Base-by-base conservation (phyloP, 352 stramenopile species). In the Pythium biforme region DNA sequence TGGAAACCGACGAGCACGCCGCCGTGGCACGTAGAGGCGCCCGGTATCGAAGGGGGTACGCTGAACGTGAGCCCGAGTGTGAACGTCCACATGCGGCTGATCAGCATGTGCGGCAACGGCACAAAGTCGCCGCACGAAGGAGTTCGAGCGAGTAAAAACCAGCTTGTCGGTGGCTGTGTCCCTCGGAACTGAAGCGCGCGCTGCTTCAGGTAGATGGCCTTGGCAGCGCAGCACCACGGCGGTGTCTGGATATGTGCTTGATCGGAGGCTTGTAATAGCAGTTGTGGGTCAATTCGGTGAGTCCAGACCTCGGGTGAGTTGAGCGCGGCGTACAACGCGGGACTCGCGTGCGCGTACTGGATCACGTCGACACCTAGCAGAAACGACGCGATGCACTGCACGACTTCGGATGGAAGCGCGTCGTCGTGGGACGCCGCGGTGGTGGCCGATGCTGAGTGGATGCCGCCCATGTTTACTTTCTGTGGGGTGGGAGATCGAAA, bases 311-410 rank as follows among this genome's bases (percentile, higher is more conserved):
- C 25, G 8, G 19, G 29, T 4, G 1, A 14, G 1, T 55, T 43
- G 10, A 55, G 31, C 4, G 29, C 29, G 11, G 29, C 49, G n/a
- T 23, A 27, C 8, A 17, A 26, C 20, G 49, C n/a, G 2, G 49
- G 49, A 31, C n/a, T 45, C 37, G 29, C 29, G 12, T n/a, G 29
- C 1, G 17, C 17, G 8, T 29, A 55, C 20, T 55, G 9, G 19
- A 55, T 43, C 19, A 55, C 31, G 19, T 55, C 49, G 12, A 55
- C 31, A 7, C 49, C 49, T 9, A 55, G 37, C 3, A 55, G 49
- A 11, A 55, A 55, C 19, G 49, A 55, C 31, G 49, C 49, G n/a
- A 45, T 27, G 17, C 31, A 15, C 9, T 27, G 2, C 17, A 55
- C 19, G 4, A 55, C 29, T 12, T 52, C 46, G 25, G 6, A 2